Evolutionary conservation across 1,284 basidiomycete species (phyloP).

Genomic region (Ustilago loliicola): DNA sequence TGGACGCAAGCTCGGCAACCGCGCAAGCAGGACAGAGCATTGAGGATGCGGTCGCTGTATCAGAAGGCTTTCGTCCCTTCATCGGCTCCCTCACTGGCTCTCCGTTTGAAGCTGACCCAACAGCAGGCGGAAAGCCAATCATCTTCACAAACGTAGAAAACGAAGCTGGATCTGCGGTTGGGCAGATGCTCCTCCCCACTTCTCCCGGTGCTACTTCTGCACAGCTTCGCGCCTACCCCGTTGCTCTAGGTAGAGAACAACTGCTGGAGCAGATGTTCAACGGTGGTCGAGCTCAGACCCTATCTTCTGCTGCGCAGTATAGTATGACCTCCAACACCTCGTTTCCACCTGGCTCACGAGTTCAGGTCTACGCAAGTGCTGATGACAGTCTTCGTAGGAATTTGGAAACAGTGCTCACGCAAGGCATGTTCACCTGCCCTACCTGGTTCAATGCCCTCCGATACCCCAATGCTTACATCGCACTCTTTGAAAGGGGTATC

Average conservation of each 20-base stretch:
- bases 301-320: slow-evolving; percentile 15
- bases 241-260: slow-evolving; percentile 20
- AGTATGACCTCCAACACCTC: slow-evolving; percentile 17
- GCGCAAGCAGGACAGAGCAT: slow-evolving; percentile 19
- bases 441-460: slow-evolving; percentile 50
- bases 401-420: slow-evolving; percentile 47
- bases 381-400: slow-evolving; percentile 41
- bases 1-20: slow-evolving; percentile 29
- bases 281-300: slow-evolving; percentile 16
- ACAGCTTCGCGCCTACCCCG: slow-evolving; percentile 18
- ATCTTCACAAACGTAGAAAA: slow-evolving; percentile 59
- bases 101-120: slow-evolving; percentile 27
- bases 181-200: slow-evolving; percentile 26
- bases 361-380: not conserved
- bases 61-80: slow-evolving; percentile 55
- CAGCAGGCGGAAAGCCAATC: slow-evolving; percentile 20
- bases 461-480: slow-evolving; percentile 29
- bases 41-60: slow-evolving; percentile 29
- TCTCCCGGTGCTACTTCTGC: slow-evolving; percentile 9
- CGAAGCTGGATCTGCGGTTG: slow-evolving; percentile 49
- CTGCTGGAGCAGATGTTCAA: slow-evolving; percentile 51
- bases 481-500: slow-evolving; percentile 39
- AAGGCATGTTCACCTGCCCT: slow-evolving; percentile 58
- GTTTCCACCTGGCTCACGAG: slow-evolving; percentile 4
- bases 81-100: slow-evolving; percentile 37